Evolutionary conservation across 1,284 basidiomycete genomes (phyloP).

Genomic region (Agaricales sp.): DNA sequence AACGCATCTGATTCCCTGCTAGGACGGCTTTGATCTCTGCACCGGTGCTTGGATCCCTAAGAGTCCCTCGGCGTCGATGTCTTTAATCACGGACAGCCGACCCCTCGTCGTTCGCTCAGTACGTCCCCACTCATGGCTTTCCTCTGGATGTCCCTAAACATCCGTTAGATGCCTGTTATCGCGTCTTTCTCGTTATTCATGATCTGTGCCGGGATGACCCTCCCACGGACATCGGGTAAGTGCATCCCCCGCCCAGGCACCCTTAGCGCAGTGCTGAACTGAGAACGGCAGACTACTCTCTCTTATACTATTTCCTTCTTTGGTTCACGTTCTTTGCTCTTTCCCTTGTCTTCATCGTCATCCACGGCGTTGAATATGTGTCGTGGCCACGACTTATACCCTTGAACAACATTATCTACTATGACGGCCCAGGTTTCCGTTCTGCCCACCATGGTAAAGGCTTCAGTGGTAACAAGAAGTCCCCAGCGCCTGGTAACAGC

Average conservation of each 20-base stretch:
- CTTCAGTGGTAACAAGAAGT: conserved; percentile 17
- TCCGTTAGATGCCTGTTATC: conserved; percentile 71
- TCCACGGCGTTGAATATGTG: conserved; percentile 82
- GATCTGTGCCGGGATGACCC: conserved; percentile 74
- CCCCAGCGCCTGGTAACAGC: neutral
- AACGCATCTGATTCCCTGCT: conserved; percentile 7
- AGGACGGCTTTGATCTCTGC: conserved; percentile 92
- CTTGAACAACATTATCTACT: conserved; percentile 77
- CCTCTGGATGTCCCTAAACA: conserved; percentile 7
- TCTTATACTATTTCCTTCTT: conserved; percentile 70
- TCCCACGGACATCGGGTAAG: conserved; percentile 81
- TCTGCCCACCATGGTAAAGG: conserved; percentile 74
- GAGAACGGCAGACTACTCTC: conserved; percentile 66
- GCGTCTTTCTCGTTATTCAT: conserved; percentile 79
- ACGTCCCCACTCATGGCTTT: conserved; percentile 20
- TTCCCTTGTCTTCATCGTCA: conserved; percentile 61
- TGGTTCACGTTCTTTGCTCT: conserved; percentile 62
- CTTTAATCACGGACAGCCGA: conserved; percentile 69
- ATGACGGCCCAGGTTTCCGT: conserved; percentile 80
- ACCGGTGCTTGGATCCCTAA: conserved; percentile 86
- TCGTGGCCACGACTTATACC: conserved; percentile 90
- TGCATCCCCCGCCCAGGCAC: too few relatives aligned
- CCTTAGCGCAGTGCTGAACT: too few relatives aligned
- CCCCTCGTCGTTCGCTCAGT: conserved; percentile 78
- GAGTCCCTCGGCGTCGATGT: conserved; percentile 52